Evolutionary conservation across 2,329 filamentous ascomycete species (phyloP).

Genomic region (Capronia americana): DNA sequence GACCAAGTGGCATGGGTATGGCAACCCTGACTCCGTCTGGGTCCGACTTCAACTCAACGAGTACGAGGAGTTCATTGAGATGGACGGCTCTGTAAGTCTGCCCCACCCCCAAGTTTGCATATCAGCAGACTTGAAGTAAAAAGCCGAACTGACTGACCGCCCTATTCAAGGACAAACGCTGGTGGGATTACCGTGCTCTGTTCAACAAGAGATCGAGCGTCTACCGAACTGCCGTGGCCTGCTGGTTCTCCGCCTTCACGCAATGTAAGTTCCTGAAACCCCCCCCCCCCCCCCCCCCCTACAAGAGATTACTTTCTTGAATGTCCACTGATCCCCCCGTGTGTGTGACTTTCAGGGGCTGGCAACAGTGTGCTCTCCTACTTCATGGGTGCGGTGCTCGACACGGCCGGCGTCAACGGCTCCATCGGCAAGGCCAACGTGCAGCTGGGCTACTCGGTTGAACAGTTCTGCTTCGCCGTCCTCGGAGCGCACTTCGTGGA

Average conservation of each 20-base stretch:
- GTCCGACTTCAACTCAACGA: conserved; percentile 45
- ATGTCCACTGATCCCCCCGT: background rate
- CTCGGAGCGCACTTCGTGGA: conserved; percentile 64
- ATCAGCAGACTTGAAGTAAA: background rate
- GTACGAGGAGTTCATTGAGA: conserved; percentile 45
- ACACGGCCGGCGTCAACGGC: conserved; percentile 57
- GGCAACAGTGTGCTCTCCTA: conserved; percentile 56
- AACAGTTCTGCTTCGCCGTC: conserved; percentile 62
- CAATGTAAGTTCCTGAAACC: conserved; percentile 49
- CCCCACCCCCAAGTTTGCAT: background rate
- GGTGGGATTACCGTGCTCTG: conserved; percentile 62
- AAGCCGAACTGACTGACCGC: conserved; percentile 6
- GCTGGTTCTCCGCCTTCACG: conserved; percentile 60
- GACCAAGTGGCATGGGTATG: conserved; percentile 64
- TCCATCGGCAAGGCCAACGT: conserved; percentile 61
- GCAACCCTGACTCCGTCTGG: conserved; percentile 44
- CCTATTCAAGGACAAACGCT: conserved; percentile 42
- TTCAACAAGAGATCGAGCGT: conserved; percentile 55
- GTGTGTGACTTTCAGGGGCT: conserved; percentile 35
- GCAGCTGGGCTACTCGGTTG: conserved; percentile 61
- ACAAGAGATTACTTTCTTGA: background rate
- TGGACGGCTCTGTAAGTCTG: conserved; percentile 41
- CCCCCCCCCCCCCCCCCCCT: too few relatives aligned
- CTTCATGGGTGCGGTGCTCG: conserved; percentile 60
- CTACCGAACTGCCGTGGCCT: conserved; percentile 59